Base-by-base conservation (phyloP, 257 asterid species). In the Penstemon davidsonii region DNA sequence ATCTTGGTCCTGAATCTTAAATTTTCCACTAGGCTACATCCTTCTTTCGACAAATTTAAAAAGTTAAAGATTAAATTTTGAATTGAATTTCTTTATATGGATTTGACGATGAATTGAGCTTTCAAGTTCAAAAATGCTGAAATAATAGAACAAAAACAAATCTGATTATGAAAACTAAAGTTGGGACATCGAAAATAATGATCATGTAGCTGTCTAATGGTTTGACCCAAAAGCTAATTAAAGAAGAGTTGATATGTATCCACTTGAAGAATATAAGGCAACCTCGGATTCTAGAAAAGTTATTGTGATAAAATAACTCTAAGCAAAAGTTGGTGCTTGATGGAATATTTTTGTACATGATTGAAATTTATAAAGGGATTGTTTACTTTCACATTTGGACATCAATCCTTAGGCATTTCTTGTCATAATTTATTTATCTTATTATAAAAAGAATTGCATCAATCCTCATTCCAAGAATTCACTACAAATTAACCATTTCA, bases 251-350 rank as follows among this genome's bases (percentile, higher is more conserved):
- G 33, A 46, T 72, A 44, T 25, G 0, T 25, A 25, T 47, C 65
- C 51, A 65, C 70, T 69, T 75, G 57, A 55, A 40, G 55, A 72
- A 68, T 56, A 71, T 15, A 18, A 64, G 82, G 75, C 80, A 79
- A 79, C 82, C 84, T 79, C 72, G 86, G 83, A 81, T 78, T 81
- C 80, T 78, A 73, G 82, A 82, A 78, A 78, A 78, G 78, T 69
- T 58, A 19, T 15, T 25, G 54, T 5, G 18, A 10, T 15, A 50
- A 63, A 33, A 64, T 52, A 45, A 12, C 37, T 8, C 4, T 10
- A 13, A 71, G 8, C 4, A 18, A 50, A 70, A 66, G 55, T 49
- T 19, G n/a, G 40, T 9, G 50, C 3, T 9, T 36, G 51, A 53
- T 41, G 44, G 60, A 64, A 73, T 76, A 67, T 52, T 53, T 15